These are phyloP conservation scores for Trifolium fragiferum DNA, from an alignment of 306 rosid genomes.

Conservation along the genomic window DNA sequence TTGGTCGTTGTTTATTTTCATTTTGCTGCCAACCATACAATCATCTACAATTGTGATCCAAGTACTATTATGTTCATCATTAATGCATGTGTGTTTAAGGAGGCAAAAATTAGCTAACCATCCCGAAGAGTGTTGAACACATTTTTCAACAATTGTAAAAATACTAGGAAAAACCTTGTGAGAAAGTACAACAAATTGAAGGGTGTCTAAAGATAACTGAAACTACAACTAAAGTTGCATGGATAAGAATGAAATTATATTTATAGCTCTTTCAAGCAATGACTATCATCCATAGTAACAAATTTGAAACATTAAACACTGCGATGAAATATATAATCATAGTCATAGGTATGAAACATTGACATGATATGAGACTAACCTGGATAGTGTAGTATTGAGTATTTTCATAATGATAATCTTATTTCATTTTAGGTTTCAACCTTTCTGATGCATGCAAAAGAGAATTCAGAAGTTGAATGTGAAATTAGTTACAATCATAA, in stretches of 20 bases:
- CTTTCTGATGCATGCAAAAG: slow-evolving; percentile 11
- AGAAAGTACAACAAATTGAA: slow-evolving; percentile 27
- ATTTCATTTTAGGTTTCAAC: slow-evolving; percentile 24
- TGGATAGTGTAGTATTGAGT: slow-evolving; percentile 17
- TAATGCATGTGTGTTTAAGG: neutral
- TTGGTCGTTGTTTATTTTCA: slow-evolving; percentile 12
- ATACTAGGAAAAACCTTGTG: slow-evolving; percentile 15
- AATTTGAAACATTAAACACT: slow-evolving; percentile 7
- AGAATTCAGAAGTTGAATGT: neutral
- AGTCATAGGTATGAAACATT: neutral
- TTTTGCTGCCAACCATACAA: neutral
- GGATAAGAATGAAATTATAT: slow-evolving; percentile 10
- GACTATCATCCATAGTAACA: slow-evolving; percentile 1
- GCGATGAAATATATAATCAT: neutral
- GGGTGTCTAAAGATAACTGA: slow-evolving; percentile 21
- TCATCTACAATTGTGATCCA: slow-evolving; percentile 29
- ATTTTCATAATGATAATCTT: slow-evolving; percentile 10
- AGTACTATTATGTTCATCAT: slow-evolving; percentile 24
- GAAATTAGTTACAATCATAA: slow-evolving; percentile 12
- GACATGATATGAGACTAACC: slow-evolving; percentile 2
- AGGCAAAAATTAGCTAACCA: slow-evolving; percentile 26
- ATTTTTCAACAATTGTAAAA: slow-evolving; percentile 22
- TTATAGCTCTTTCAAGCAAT: slow-evolving; percentile 27
- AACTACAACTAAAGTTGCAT: neutral
- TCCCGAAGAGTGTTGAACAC: slow-evolving; percentile 3